Base-by-base conservation (phyloP, 2,329 filamentous ascomycete species). In the Aspergillus sp. region DNA sequence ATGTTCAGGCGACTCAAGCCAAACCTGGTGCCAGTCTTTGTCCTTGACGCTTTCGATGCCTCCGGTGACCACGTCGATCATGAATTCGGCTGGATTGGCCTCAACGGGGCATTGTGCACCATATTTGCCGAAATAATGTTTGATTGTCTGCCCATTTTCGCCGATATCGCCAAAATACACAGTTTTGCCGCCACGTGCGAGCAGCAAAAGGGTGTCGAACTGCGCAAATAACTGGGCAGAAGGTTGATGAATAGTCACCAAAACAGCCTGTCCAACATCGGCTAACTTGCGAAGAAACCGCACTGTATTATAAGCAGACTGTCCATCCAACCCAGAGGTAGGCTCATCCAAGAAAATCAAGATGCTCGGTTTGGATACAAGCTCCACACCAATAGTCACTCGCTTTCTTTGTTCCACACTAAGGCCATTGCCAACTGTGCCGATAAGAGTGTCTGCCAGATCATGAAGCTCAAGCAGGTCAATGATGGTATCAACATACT, bases 181-280 rank as follows among this genome's bases (percentile, higher is more conserved):
- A 0, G 85, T 88, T 67, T 82, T 83, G 0, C 87, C 87, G 23
- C 86, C 86, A 56, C 80, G 80, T 6, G 84, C 83, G 2, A 89
- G 78, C 70, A 89, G 85, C 0, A 88, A 76, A 0, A 88, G 75
- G 0, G 81, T 79, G 61, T 88, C 86, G 49, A 88, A 96, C 60
- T 90, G 88, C 73, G 96, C 90, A 80, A 96, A 96, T 54, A 96
- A 82, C 83, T 95, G 91, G 42, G 92, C 92, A 10, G 91, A 95
- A 8, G 92, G 92, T 75, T 96, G 92, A 74, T 96, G 92, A 62
- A 96, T 96, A 0, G 92, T 96, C 79, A 92, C 96, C 8, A 96
- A 86, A 75, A 96, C 90, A 51, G 93, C 92, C 73, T 94, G 91
- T 17, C 92, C 92, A 61, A 86, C 88, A 73, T 92, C 90, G 68